Conservation (phyloP, 129 eudicot species). For the Gnaphalium uliginosum region DNA sequence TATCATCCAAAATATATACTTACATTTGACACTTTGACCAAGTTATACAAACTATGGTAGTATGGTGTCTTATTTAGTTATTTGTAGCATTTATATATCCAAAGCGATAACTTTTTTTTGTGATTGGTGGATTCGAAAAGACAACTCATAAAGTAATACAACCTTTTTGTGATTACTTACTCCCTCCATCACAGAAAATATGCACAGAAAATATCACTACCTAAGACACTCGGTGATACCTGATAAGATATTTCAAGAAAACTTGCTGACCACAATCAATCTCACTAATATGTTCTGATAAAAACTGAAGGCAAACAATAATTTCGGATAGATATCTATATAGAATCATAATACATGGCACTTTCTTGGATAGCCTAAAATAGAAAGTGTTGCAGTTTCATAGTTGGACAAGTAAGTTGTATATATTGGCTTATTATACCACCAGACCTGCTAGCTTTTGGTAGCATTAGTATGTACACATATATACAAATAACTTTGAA, state of each 20-base stretch:
- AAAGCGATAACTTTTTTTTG: not conserved
- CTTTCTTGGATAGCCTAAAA: not conserved
- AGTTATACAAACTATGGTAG: not conserved
- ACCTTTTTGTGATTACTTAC: not conserved
- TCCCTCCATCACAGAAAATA: not conserved
- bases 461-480: not conserved
- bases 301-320: not conserved
- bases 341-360: not conserved
- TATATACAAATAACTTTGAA: not conserved
- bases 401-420: not conserved
- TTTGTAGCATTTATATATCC: not conserved
- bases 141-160: not conserved
- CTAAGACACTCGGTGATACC: not conserved
- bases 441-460: not conserved
- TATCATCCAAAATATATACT: not conserved
- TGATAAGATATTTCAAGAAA: not conserved
- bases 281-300: not conserved
- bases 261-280: not conserved
- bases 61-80: not conserved
- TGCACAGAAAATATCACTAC: not conserved
- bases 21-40: not conserved
- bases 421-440: not conserved
- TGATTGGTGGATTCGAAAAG: not conserved
- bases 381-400: not conserved
- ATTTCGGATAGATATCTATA: not conserved